Base-by-base conservation (phyloP, 768 basidiomycete genomes). In the Podaxis sp. region DNA sequence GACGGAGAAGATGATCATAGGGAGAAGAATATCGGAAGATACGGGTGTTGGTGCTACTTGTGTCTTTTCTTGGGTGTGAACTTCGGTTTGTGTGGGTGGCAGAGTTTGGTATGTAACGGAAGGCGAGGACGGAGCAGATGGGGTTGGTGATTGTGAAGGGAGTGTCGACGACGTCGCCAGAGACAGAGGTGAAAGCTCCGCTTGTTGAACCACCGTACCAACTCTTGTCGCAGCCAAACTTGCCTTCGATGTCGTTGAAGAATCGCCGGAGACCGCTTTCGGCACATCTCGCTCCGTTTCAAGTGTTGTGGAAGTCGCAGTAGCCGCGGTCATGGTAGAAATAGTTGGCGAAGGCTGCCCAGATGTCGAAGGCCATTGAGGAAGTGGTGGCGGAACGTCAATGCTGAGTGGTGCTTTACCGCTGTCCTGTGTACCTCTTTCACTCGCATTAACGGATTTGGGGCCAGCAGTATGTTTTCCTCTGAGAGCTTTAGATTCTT, bases 1-100 rank as follows among this genome's bases (percentile, higher is more conserved):
- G 44, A 97, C 93, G 1, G 94, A 86, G 69, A 90, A 97, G 51
- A 98, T 99, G 71, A 98, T 87, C 62, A 98, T 74, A 0, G 96
- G 96, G 14, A 99, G 82, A 40, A 99, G 87, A 44, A 97, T 82
- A 68, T 98, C 96, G 1, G 93, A 92, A 0, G 89, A 91, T 3
- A 90, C 85, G 4, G 83, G 84, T 1, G 83, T 86, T 0, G 78
- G 69, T 10, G 71, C 68, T 48, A 21, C n/a, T 47, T n/a, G 46
- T 23, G 47, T 2, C 18, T 40, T 40, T 40, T 1, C 18, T 32
- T 32, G 32, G 9, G 42, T 18, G 2, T 44, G 16, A 3, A 2
- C 21, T 18, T 14, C 18, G 14, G 42, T 6, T 7, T 44, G 18
- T 6, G 16, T 6, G 42, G n/a, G 42, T 35, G n/a, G 25, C 5